Evolutionary conservation across 2,329 filamentous ascomycete genomes (phyloP).

Genomic region (Colletotrichum noveboracense): DNA sequence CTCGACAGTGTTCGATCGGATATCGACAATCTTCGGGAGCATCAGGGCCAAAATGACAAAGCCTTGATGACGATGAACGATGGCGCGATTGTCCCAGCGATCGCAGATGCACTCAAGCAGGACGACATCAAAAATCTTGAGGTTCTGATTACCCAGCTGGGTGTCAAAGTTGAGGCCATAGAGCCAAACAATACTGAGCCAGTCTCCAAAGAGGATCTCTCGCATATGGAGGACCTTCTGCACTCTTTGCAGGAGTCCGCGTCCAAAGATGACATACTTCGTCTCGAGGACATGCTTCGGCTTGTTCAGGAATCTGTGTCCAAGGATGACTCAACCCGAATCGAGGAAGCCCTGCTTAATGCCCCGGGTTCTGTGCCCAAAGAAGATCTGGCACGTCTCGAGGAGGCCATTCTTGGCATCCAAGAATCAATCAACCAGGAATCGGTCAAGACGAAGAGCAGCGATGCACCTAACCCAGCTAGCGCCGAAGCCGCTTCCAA

Average conservation of each 20-base stretch:
- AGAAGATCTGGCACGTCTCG: conserved; percentile 53
- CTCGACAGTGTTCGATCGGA: conserved; percentile 78
- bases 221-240: conserved; percentile 47
- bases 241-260: conserved; percentile 40
- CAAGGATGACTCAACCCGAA: conserved; percentile 33
- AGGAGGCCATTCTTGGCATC: conserved; percentile 45
- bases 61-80: conserved; percentile 60
- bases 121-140: conserved; percentile 88
- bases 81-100: conserved; percentile 50
- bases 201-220: conserved; percentile 42
- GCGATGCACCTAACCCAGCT: conserved; percentile 23
- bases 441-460: conserved; percentile 44
- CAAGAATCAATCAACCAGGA: conserved; percentile 64
- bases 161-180: conserved; percentile 83
- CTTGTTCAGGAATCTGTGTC: conserved; percentile 39
- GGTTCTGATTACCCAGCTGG: conserved; percentile 79
- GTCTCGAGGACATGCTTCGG: conserved; percentile 49
- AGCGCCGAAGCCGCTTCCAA: conserved; percentile 64
- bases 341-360: conserved; percentile 51
- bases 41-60: conserved; percentile 43
- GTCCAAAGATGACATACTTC: conserved; percentile 41
- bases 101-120: conserved; percentile 60
- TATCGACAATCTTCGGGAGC: conserved; percentile 77
- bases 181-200: conserved; percentile 47
- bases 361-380: conserved; percentile 55